phyloP scores from a whole-genome alignment of 495 filamentous ascomycete species.

The Xylaria palmicola region DNA sequence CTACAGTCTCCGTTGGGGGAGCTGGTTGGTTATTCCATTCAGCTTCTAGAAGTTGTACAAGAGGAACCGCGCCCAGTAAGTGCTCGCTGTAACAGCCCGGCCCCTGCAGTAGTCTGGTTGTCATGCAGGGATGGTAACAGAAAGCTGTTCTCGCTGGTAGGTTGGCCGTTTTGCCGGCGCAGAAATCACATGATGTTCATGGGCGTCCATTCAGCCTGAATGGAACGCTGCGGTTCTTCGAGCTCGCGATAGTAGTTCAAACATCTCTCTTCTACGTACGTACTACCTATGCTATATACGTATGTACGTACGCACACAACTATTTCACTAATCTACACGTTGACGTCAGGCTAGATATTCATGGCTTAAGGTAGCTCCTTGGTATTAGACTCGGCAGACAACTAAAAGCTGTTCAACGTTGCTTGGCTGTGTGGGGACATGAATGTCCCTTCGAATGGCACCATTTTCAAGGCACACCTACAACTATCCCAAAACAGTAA shows the following conservation, averaged over 20 bases:
- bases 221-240: not conserved
- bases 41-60: slow-evolving; percentile 5
- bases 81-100: not conserved
- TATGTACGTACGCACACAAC: too few species aligned
- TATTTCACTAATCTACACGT: too few species aligned
- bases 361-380: too few species aligned
- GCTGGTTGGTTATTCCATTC: not conserved
- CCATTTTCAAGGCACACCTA: not conserved
- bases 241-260: too few species aligned
- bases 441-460: not conserved
- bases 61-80: not conserved
- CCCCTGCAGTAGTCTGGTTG: slow-evolving; percentile 5
- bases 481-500: too few species aligned
- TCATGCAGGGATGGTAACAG: slow-evolving; percentile 16
- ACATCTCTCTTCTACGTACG: too few species aligned
- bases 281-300: too few species aligned
- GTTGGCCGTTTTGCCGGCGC: not conserved
- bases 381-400: not conserved
- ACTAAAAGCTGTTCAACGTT: not conserved
- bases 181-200: slow-evolving; percentile 1
- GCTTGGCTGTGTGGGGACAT: not conserved
- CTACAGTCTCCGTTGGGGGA: not conserved
- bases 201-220: not conserved
- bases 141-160: not conserved
- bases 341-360: not conserved